Evolutionary conservation across 352 stramenopile genomes (phyloP).

Genomic region (Plasmopara muralis): DNA sequence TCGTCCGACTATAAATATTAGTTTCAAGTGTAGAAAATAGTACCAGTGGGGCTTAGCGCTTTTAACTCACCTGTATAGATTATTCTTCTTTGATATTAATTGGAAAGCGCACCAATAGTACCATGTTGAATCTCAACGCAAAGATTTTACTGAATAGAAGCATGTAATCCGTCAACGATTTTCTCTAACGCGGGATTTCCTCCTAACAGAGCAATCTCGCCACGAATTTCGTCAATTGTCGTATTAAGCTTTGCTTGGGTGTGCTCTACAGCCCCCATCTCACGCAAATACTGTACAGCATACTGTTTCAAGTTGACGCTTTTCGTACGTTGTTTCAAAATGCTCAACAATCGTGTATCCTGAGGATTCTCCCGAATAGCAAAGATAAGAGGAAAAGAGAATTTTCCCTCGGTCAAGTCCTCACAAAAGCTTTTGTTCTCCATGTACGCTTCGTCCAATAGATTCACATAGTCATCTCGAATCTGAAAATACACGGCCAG

Average conservation of each 20-base stretch:
- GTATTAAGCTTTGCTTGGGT: conserved; percentile 58
- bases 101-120: no score
- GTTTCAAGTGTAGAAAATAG: neutral
- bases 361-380: conserved; percentile 57
- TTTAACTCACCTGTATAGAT: no score
- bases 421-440: conserved; percentile 98
- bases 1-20: conserved; percentile 31
- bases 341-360: conserved; percentile 90
- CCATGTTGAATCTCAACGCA: neutral
- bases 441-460: conserved; percentile 94
- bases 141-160: conserved; percentile 31
- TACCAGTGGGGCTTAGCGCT: no score
- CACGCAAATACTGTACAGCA: conserved; percentile 79
- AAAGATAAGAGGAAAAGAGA: conserved; percentile 88
- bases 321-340: conserved; percentile 95
- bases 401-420: conserved; percentile 97
- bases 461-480: conserved; percentile 96
- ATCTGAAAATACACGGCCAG: conserved; percentile 98
- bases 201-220: conserved; percentile 41
- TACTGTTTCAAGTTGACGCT: conserved; percentile 94
- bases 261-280: conserved; percentile 48
- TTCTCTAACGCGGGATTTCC: conserved; percentile 51
- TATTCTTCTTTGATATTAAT: neutral
- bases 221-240: conserved; percentile 38
- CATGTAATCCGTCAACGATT: conserved; percentile 50